Conservation (phyloP, 1,284 basidiomycete genomes). For the Stereum hirsutum region DNA sequence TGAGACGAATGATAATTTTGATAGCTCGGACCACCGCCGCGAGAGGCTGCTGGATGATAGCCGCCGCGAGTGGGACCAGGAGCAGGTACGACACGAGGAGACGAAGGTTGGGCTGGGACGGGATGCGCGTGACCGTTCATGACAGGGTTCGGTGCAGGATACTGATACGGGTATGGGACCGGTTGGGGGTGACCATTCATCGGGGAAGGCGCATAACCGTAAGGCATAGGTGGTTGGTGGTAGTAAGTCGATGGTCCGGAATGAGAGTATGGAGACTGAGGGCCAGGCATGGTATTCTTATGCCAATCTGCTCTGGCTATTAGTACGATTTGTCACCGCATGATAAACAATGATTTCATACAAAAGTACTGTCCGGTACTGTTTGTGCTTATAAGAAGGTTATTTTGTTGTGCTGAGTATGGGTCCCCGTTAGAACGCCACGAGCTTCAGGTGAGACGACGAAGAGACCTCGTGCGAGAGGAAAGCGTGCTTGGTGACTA, state of each 20-base stretch:
- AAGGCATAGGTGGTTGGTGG: constrained; percentile 18
- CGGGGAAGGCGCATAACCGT: constrained; percentile 19
- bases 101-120: constrained; percentile 7
- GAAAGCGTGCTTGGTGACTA: too few species aligned
- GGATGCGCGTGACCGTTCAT: constrained; percentile 13
- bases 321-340: too few species aligned
- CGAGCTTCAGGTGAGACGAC: too few species aligned
- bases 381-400: too few species aligned
- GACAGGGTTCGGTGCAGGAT: constrained; percentile 7
- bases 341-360: too few species aligned
- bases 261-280: constrained; percentile 23
- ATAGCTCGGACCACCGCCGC: constrained; percentile 8
- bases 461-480: too few species aligned
- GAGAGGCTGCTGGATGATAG: constrained; percentile 9
- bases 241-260: constrained; percentile 25
- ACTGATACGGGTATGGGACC: constrained; percentile 10
- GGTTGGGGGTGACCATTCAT: constrained; percentile 9
- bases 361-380: too few species aligned
- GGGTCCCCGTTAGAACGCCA: too few species aligned
- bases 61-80: constrained; percentile 7
- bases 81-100: constrained; percentile 8
- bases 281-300: constrained; percentile 24
- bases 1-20: constrained; percentile 9
- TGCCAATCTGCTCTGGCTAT: too few species aligned
- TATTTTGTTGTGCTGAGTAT: too few species aligned